phyloP scores from a whole-genome alignment of 148 eudicot genomes.

The Vaccinium myrtillus region DNA sequence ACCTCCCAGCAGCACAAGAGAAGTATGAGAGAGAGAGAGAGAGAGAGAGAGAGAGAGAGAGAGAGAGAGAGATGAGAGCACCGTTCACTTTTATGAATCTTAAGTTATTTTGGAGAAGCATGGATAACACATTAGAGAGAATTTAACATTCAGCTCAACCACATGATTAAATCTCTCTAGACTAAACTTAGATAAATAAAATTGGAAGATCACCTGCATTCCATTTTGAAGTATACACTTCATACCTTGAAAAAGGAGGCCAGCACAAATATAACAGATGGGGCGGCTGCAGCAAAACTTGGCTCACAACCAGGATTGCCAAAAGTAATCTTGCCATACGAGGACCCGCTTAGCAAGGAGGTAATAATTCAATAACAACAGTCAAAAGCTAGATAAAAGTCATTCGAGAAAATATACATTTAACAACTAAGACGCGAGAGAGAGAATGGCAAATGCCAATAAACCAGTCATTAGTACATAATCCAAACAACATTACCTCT shows the following conservation, averaged over 20 bases:
- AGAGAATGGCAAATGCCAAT: neutral
- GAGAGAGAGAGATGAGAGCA: neutral
- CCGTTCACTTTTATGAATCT: neutral
- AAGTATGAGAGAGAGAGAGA: neutral
- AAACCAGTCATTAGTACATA: conserved; percentile 30
- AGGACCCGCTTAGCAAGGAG: neutral
- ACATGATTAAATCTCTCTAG: neutral
- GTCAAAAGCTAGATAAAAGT: conserved; percentile 2
- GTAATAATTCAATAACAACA: neutral
- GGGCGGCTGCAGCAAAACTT: neutral
- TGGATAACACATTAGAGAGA: neutral
- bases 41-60: neutral
- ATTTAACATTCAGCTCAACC: neutral
- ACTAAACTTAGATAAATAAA: neutral
- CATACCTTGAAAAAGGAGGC: neutral
- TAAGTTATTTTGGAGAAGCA: neutral
- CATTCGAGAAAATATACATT: conserved; percentile 16
- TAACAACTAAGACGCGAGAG: neutral
- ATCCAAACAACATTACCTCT: conserved; percentile 21
- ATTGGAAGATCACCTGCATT: no score
- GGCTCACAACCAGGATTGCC: neutral
- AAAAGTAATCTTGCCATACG: neutral
- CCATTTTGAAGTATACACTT: neutral
- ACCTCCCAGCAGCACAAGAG: neutral
- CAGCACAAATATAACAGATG: neutral